Conservation (phyloP, 2,329 filamentous ascomycete genomes). For the Chaetomiaceae sp. region DNA sequence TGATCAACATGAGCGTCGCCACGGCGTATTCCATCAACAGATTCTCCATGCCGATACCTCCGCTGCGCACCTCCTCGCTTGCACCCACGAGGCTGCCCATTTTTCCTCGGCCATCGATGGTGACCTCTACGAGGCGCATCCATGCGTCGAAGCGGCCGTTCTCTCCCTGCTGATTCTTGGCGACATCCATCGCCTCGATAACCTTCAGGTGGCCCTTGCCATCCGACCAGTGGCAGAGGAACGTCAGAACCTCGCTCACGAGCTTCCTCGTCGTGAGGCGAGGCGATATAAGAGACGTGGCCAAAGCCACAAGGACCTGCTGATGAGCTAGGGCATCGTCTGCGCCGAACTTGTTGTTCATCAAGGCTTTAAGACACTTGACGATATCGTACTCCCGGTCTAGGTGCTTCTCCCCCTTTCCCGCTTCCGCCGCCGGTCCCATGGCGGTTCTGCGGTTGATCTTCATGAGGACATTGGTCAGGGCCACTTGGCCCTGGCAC, state of each 20-base stretch:
- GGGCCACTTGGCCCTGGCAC: conserved; percentile 91
- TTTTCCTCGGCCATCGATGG: conserved; percentile 92
- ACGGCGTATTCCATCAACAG: conserved; percentile 98
- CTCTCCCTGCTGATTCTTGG: conserved; percentile 83
- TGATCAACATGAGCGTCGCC: conserved; percentile 88
- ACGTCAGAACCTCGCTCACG: conserved; percentile 93
- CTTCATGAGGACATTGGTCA: conserved; percentile 89
- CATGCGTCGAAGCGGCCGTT: conserved; percentile 96
- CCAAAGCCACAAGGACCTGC: conserved; percentile 82
- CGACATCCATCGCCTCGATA: conserved; percentile 84
- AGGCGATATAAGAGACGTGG: conserved; percentile 80
- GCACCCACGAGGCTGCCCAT: conserved; percentile 98
- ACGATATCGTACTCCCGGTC: conserved; percentile 95
- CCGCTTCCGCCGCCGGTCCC: conserved; percentile 60
- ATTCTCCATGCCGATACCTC: conserved; percentile 98
- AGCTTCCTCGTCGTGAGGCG: conserved; percentile 88
- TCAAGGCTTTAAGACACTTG: conserved; percentile 93
- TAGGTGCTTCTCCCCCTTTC: conserved; percentile 68
- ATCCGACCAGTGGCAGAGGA: conserved; percentile 86
- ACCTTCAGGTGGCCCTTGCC: conserved; percentile 90
- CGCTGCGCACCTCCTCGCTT: conserved; percentile 91
- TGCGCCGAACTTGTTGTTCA: conserved; percentile 99
- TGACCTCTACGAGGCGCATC: conserved; percentile 98
- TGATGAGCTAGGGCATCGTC: conserved; percentile 91
- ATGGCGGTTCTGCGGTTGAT: conserved; percentile 82